A percentile compares a stretch with the other conserved stretches of the same genome.
phyloP scores from a whole-genome alignment of 768 basidiomycete genomes.

The Mycena rosella region DNA sequence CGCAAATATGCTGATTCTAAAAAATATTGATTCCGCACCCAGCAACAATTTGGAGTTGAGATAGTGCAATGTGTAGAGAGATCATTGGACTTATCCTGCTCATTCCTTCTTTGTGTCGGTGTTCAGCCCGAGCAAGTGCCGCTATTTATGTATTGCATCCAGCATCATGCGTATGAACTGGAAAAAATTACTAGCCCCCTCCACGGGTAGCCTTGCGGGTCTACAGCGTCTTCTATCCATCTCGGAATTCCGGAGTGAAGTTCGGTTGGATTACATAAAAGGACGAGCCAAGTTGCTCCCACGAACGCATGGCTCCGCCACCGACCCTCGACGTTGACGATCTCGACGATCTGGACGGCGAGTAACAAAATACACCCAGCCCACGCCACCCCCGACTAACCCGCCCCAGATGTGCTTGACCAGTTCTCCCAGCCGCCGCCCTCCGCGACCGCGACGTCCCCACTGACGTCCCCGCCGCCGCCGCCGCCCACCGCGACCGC shows the following conservation, averaged over 20 bases:
- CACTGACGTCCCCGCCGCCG: constrained; percentile 45
- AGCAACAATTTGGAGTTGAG: constrained; percentile 4
- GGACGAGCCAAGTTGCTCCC: too few species aligned
- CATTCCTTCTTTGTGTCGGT: too few species aligned
- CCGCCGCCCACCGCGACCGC: constrained; percentile 49
- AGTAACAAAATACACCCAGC: constrained; percentile 1
- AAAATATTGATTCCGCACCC: constrained; percentile 9
- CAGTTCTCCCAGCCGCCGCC: constrained; percentile 51
- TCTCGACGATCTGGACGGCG: constrained; percentile 77
- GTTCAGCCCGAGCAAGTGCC: too few species aligned
- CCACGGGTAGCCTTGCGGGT: too few species aligned
- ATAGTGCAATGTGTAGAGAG: background rate
- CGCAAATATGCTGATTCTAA: constrained; percentile 6
- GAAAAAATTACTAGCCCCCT: too few species aligned
- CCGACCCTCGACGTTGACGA: constrained; percentile 57
- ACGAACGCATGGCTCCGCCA: constrained; percentile 23
- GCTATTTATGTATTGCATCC: too few species aligned
- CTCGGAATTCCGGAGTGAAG: too few species aligned
- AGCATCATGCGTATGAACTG: too few species aligned
- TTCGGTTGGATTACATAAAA: too few species aligned
- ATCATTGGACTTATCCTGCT: too few species aligned
- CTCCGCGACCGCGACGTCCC: constrained; percentile 23
- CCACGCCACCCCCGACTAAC: constrained; percentile 14
- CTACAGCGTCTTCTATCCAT: too few species aligned
- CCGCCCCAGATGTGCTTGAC: constrained; percentile 57